Evolutionary conservation across 306 rosid species (phyloP).

Genomic region (Astragalus glycyphyllos): DNA sequence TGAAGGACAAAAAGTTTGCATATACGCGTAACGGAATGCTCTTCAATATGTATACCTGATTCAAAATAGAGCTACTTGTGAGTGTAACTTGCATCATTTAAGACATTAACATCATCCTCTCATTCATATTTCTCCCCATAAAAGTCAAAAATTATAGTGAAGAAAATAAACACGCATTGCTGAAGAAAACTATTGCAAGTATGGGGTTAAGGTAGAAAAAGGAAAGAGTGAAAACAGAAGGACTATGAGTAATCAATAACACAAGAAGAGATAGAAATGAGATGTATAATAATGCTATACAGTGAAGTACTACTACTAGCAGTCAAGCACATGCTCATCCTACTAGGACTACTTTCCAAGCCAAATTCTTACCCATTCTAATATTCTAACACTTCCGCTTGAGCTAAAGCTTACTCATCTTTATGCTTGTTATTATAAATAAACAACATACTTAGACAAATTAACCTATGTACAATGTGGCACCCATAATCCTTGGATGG

Average conservation of each 20-base stretch:
- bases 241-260: constrained; percentile 9
- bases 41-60: constrained; percentile 77
- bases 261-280: not conserved
- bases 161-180: constrained; percentile 16
- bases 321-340: not conserved
- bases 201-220: constrained; percentile 9
- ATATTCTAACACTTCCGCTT: not conserved
- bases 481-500: not conserved
- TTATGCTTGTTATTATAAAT: not conserved
- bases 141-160: constrained; percentile 3
- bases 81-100: constrained; percentile 32
- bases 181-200: not conserved
- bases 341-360: not conserved
- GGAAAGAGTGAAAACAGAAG: not conserved
- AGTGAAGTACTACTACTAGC: not conserved
- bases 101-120: not conserved
- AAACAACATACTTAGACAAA: not conserved
- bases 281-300: constrained; percentile 7
- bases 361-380: not conserved
- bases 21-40: constrained; percentile 73
- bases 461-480: not conserved
- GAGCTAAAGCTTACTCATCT: constrained; percentile 2
- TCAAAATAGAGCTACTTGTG: constrained; percentile 31
- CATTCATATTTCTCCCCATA: not conserved
- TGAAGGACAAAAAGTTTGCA: constrained; percentile 64